phyloP scores from a whole-genome alignment of 1,284 basidiomycete genomes.

The Sporisorium graminicola region DNA sequence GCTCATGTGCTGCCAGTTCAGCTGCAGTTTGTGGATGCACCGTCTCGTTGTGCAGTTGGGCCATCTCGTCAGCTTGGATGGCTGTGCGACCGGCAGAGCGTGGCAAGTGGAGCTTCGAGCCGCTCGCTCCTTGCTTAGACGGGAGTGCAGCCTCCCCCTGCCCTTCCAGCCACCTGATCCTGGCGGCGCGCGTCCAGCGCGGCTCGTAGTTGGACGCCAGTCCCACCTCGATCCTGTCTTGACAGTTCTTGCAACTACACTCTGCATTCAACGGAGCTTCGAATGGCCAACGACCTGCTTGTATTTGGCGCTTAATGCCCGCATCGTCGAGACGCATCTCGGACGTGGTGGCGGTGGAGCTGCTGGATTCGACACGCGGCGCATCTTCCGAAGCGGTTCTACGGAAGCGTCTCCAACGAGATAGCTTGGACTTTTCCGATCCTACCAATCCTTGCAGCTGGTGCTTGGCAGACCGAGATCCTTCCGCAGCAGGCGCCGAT shows the following conservation, averaged over 20 bases:
- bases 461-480: neutral
- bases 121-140: neutral
- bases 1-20: conserved; percentile 37
- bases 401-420: conserved; percentile 35
- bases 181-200: conserved; percentile 37
- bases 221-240: conserved; percentile 39
- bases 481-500: neutral
- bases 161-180: conserved; percentile 39
- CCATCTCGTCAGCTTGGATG: conserved; percentile 49
- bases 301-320: conserved; percentile 20
- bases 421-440: conserved; percentile 19
- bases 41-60: conserved; percentile 36
- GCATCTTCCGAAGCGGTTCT: conserved; percentile 27
- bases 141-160: conserved; percentile 19
- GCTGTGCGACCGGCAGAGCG: conserved; percentile 30
- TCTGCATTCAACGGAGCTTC: conserved; percentile 41
- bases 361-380: conserved; percentile 7
- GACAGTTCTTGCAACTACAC: conserved; percentile 50
- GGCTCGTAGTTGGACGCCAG: conserved; percentile 35
- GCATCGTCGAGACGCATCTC: conserved; percentile 24
- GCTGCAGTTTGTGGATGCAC: conserved; percentile 32
- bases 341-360: conserved; percentile 2
- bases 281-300: conserved; percentile 46
- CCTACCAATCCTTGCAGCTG: neutral
- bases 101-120: neutral